phyloP scores from a whole-genome alignment of 192 early-diverging fungal genomes.

The Backusella macrospora region DNA sequence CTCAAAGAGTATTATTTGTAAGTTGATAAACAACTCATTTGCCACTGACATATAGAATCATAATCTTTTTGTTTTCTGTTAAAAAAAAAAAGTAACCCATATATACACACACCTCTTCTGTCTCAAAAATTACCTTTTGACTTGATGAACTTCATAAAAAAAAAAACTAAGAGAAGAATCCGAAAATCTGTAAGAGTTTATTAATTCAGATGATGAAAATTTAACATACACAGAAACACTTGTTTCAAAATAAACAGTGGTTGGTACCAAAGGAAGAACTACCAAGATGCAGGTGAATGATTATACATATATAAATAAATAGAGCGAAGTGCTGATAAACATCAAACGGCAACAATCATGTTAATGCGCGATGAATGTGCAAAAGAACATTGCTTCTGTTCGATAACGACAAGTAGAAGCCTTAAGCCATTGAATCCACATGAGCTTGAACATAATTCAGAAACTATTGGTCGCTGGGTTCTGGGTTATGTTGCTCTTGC shows the following conservation, averaged over 20 bases:
- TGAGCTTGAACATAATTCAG: conserved; percentile 92
- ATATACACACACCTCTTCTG: conserved; percentile 21
- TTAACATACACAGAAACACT: conserved; percentile 59
- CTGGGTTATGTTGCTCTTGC: conserved; percentile 97
- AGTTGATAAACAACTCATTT: too few relatives aligned
- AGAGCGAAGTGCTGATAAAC: conserved; percentile 46
- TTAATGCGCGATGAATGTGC: conserved; percentile 99
- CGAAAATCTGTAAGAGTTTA: conserved; percentile 56
- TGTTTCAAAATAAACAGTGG: conserved; percentile 54
- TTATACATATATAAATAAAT: neutral
- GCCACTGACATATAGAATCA: too few relatives aligned
- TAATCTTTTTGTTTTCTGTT: too few relatives aligned
- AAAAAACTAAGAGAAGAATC: conserved; percentile 47
- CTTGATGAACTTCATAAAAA: conserved; percentile 44
- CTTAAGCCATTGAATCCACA: conserved; percentile 83
- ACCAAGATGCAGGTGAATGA: conserved; percentile 26
- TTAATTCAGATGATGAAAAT: conserved; percentile 44
- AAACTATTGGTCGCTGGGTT: conserved; percentile 92
- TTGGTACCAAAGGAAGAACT: conserved; percentile 40
- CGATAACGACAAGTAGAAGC: conserved; percentile 90
- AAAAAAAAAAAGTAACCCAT: neutral
- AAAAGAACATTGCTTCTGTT: conserved; percentile 95
- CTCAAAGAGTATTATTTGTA: too few relatives aligned
- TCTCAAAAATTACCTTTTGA: conserved; percentile 36
- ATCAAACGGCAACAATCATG: conserved; percentile 97